phyloP scores from a whole-genome alignment of 2,329 filamentous ascomycete genomes.

The Botrytis porri region DNA sequence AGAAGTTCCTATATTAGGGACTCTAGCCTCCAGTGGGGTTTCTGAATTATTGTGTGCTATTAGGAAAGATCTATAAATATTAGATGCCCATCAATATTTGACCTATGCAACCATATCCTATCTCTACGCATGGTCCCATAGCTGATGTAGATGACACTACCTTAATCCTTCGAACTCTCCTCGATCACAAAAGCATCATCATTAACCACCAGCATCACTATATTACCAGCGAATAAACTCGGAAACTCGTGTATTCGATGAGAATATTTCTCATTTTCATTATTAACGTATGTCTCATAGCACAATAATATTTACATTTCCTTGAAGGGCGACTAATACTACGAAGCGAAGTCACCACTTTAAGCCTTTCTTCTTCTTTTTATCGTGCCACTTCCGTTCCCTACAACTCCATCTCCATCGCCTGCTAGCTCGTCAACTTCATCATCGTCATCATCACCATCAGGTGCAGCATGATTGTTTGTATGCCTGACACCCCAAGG shows the following conservation, averaged over 20 bases:
- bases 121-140: too few species aligned
- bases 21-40: too few species aligned
- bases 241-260: background rate
- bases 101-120: too few species aligned
- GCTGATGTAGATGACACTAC: background rate
- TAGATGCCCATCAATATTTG: too few species aligned
- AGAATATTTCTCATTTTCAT: background rate
- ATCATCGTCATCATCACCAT: slow-evolving; percentile 11
- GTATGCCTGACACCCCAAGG: slow-evolving; percentile 9
- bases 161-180: background rate
- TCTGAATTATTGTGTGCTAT: too few species aligned
- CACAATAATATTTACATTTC: slow-evolving; percentile 5
- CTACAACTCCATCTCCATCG: background rate
- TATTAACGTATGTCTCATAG: slow-evolving; percentile 6
- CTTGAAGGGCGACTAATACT: background rate
- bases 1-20: too few species aligned
- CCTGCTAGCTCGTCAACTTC: slow-evolving; percentile 14
- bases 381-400: background rate
- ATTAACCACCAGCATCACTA: background rate
- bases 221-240: too few species aligned
- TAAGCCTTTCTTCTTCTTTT: slow-evolving; percentile 16
- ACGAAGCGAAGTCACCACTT: background rate
- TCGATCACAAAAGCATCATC: background rate
- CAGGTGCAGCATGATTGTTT: background rate
- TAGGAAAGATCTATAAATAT: too few species aligned